Evolutionary conservation across 2,329 filamentous ascomycete species (phyloP).

Genomic region (Botrytis medusae): DNA sequence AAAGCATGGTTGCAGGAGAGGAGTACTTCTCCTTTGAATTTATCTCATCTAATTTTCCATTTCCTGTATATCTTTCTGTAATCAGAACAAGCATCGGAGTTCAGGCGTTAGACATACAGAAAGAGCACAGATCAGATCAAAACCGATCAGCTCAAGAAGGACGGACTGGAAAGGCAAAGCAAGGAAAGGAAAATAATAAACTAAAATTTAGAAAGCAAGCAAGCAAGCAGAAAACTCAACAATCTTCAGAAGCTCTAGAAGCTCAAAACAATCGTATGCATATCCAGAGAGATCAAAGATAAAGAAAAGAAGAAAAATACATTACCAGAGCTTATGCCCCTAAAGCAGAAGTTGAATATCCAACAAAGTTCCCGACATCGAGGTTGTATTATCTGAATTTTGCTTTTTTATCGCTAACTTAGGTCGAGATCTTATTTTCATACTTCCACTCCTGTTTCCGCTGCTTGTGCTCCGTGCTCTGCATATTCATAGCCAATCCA

Average conservation of each 20-base stretch:
- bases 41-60: neutral
- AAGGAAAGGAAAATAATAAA: neutral
- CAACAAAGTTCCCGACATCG: neutral
- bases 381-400: neutral
- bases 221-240: neutral
- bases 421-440: neutral
- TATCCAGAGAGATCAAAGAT: neutral
- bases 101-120: neutral
- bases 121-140: neutral
- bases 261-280: neutral
- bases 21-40: neutral
- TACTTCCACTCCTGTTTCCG: neutral
- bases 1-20: too few species aligned
- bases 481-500: neutral
- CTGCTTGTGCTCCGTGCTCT: neutral
- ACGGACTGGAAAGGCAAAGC: neutral
- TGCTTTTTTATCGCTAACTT: too few species aligned
- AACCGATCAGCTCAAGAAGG: neutral
- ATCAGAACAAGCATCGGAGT: conserved; percentile 7
- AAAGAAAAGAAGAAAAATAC: neutral
- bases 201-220: neutral
- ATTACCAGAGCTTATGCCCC: neutral
- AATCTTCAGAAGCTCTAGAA: neutral
- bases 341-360: neutral
- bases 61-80: neutral